Conservation (phyloP, 2,329 filamentous ascomycete genomes). For the Emergomyces pasteurianus region DNA sequence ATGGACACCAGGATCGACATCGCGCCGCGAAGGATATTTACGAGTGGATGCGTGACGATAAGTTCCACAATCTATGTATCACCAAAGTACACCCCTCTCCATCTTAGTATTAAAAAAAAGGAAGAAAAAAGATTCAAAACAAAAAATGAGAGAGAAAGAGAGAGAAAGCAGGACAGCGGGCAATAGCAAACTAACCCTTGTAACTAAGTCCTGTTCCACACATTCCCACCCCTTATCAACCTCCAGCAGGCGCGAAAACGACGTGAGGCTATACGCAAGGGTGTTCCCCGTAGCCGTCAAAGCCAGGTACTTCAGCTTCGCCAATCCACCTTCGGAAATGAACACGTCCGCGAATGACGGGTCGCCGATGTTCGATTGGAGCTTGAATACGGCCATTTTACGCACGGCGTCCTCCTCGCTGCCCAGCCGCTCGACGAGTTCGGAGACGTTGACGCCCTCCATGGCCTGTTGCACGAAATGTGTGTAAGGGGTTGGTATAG, state of each 20-base stretch:
- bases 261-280: constrained; percentile 86
- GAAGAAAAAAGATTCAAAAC: background rate
- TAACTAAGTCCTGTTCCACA: constrained; percentile 41
- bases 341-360: constrained; percentile 95
- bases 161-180: background rate
- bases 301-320: constrained; percentile 68
- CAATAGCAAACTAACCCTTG: constrained; percentile 39
- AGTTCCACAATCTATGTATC: constrained; percentile 62
- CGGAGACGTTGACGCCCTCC: constrained; percentile 45
- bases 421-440: constrained; percentile 47
- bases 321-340: constrained; percentile 75
- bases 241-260: constrained; percentile 74
- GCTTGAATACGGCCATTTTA: constrained; percentile 98
- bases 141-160: background rate
- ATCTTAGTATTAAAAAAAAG: background rate
- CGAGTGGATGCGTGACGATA: constrained; percentile 86
- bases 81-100: background rate
- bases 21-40: constrained; percentile 92
- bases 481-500: background rate
- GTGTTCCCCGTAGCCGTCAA: constrained; percentile 85
- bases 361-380: constrained; percentile 90
- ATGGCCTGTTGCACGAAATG: constrained; percentile 21
- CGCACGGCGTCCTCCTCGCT: constrained; percentile 74
- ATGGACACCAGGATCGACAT: constrained; percentile 94
- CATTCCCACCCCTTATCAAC: constrained; percentile 95